Percentiles rank a stretch among this genome's conserved stretches.
Evolutionary conservation across 2,329 filamentous ascomycete species (phyloP).

Genomic region (Neocatenulostroma microsporum): DNA sequence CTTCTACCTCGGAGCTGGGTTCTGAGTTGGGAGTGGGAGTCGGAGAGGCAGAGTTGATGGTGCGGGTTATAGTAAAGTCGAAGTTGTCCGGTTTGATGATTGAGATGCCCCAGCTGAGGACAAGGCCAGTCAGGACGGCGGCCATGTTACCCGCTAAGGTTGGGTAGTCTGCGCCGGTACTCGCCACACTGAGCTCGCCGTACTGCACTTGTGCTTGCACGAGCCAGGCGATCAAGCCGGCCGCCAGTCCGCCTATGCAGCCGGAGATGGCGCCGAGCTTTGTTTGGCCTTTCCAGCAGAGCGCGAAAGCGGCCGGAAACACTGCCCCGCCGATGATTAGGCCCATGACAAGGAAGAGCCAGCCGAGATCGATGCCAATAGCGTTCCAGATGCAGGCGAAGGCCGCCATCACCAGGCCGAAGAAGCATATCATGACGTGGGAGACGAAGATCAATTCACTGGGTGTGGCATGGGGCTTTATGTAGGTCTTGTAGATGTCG

Average conservation of each 20-base stretch:
- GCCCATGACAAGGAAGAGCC: slow-evolving; percentile 55
- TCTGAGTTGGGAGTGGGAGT: neutral
- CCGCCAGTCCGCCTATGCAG: slow-evolving; percentile 36
- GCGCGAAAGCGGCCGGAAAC: slow-evolving; percentile 37
- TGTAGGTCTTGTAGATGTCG: slow-evolving; percentile 35
- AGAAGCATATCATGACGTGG: slow-evolving; percentile 33
- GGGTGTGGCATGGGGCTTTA: slow-evolving; percentile 30
- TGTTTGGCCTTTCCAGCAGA: slow-evolving; percentile 41
- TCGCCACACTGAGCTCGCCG: slow-evolving; percentile 31
- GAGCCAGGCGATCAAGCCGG: slow-evolving; percentile 38
- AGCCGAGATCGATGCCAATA: slow-evolving; percentile 32
- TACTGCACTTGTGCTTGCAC: slow-evolving; percentile 24
- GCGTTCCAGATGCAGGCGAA: slow-evolving; percentile 13
- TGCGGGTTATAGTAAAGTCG: slow-evolving; percentile 34
- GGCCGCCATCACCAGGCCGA: slow-evolving; percentile 33
- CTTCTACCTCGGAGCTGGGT: neutral
- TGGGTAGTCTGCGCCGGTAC: slow-evolving; percentile 32
- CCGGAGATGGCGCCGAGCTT: slow-evolving; percentile 38
- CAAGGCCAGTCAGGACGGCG: slow-evolving; percentile 33
- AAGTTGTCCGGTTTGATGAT: slow-evolving; percentile 32
- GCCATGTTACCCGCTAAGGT: slow-evolving; percentile 36
- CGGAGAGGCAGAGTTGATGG: slow-evolving; percentile 27
- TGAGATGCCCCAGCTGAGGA: slow-evolving; percentile 33
- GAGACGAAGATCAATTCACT: slow-evolving; percentile 32
- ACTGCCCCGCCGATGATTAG: slow-evolving; percentile 35